phyloP scores from a whole-genome alignment of 2,329 filamentous ascomycete genomes.

The Colletotrichum siamense region DNA sequence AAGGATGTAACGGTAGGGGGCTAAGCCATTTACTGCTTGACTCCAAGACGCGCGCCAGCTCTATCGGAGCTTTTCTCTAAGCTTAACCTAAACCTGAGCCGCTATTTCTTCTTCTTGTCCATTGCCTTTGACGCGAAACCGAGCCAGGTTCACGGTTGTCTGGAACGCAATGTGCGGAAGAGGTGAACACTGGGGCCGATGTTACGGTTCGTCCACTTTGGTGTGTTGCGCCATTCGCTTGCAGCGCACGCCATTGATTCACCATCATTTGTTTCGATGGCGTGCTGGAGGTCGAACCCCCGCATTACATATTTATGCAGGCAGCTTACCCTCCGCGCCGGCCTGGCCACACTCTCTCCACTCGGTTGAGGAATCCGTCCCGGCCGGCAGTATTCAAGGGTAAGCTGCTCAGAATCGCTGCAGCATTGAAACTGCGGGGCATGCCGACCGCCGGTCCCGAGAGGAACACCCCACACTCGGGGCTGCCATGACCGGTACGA shows the following conservation, averaged over 20 bases:
- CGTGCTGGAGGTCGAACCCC: neutral
- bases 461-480: neutral
- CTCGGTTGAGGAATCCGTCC: neutral
- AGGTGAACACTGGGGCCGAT: neutral
- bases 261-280: slow-evolving; percentile 8
- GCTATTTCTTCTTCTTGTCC: neutral
- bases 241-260: slow-evolving; percentile 18
- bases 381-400: neutral
- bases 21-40: too few species aligned
- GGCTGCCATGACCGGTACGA: neutral
- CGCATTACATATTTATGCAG: neutral
- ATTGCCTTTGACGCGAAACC: neutral
- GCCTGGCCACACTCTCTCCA: neutral
- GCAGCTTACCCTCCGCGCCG: neutral
- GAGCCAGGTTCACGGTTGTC: neutral
- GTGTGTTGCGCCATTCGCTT: slow-evolving; percentile 11
- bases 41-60: too few species aligned
- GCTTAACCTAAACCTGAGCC: neutral
- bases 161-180: neutral
- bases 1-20: accelerated
- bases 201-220: neutral
- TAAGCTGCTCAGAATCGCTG: neutral
- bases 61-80: neutral
- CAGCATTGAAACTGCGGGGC: neutral
- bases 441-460: neutral